Evolutionary conservation across 2,329 filamentous ascomycete genomes (phyloP).

Genomic region (Talaromyces sp.): DNA sequence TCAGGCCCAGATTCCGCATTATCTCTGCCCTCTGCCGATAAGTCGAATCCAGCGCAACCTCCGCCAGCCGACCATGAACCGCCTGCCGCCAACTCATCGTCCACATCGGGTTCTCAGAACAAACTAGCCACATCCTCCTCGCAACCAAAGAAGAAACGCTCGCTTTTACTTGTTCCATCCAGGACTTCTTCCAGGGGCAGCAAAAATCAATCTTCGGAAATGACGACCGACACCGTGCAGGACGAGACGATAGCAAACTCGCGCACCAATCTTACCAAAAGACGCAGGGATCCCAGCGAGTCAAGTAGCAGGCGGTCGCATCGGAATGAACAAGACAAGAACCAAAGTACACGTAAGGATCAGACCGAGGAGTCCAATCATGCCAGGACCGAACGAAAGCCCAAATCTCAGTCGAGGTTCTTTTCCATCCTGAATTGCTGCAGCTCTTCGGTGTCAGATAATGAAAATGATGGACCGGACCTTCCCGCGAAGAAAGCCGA

Average conservation of each 20-base stretch:
- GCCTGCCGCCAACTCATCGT: conserved; percentile 14
- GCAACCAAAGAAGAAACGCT: conserved; percentile 35
- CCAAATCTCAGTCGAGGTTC: conserved; percentile 38
- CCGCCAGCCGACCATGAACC: conserved; percentile 15
- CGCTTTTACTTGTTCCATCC: conserved; percentile 37
- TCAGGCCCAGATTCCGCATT: conserved; percentile 19
- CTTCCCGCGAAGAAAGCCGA: conserved; percentile 47
- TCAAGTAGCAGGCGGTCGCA: conserved; percentile 54
- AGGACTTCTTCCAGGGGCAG: conserved; percentile 38
- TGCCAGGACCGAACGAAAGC: conserved; percentile 39
- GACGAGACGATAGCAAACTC: conserved; percentile 58
- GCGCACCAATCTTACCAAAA: conserved; percentile 62
- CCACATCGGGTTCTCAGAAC: conserved; percentile 10
- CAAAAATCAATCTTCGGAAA: conserved; percentile 33
- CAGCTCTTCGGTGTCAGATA: conserved; percentile 44
- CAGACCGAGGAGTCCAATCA: conserved; percentile 31
- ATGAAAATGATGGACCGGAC: conserved; percentile 36
- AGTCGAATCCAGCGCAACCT: conserved; percentile 14
- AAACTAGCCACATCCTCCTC: conserved; percentile 19
- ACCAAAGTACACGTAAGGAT: conserved; percentile 30
- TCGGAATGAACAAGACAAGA: conserved; percentile 33
- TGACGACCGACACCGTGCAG: conserved; percentile 30
- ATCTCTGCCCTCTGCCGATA: conserved; percentile 15
- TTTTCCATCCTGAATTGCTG: conserved; percentile 51
- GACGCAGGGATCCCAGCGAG: conserved; percentile 64